Evolutionary conservation across 257 asterid genomes (phyloP).

Genomic region (Fraxinus excelsior): DNA sequence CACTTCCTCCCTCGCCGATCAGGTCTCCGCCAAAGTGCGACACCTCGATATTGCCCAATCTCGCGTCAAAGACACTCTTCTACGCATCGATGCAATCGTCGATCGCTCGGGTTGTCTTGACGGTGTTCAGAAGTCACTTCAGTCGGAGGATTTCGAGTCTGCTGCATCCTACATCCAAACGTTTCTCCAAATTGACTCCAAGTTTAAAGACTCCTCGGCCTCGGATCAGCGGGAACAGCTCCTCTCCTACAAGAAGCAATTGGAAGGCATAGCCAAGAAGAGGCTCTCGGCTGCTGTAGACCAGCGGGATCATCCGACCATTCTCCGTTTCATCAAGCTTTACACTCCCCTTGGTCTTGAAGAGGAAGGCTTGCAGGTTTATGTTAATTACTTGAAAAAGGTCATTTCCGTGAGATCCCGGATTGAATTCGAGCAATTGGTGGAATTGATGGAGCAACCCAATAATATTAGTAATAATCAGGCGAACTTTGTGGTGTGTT

Average conservation of each 20-base stretch:
- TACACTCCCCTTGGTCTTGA: conserved; percentile 77
- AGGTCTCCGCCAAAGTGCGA: conserved; percentile 82
- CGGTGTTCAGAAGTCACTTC: conserved; percentile 75
- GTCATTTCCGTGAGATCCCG: conserved; percentile 71
- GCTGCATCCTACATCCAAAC: conserved; percentile 72
- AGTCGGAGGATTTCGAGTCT: conserved; percentile 76
- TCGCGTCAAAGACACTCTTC: conserved; percentile 78
- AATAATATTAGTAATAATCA: conserved; percentile 24
- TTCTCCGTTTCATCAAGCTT: conserved; percentile 74
- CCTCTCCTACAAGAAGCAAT: conserved; percentile 71
- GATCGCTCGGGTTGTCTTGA: conserved; percentile 75
- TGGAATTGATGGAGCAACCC: conserved; percentile 56
- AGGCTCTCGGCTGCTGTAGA: conserved; percentile 69
- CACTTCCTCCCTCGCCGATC: conserved; percentile 79
- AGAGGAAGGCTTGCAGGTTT: conserved; percentile 86
- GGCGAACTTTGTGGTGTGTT: conserved; percentile 66
- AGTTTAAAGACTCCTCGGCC: conserved; percentile 67
- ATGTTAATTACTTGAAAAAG: conserved; percentile 65
- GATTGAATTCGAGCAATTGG: conserved; percentile 73
- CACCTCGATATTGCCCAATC: conserved; percentile 88
- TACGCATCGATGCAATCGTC: conserved; percentile 73
- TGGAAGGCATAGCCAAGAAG: conserved; percentile 71
- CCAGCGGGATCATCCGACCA: conserved; percentile 74
- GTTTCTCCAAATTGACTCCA: conserved; percentile 80
- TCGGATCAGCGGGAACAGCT: conserved; percentile 87